These are phyloP conservation scores for Globisporangium camurandrum DNA, from an alignment of 352 stramenopile species.

Conservation along the genomic window DNA sequence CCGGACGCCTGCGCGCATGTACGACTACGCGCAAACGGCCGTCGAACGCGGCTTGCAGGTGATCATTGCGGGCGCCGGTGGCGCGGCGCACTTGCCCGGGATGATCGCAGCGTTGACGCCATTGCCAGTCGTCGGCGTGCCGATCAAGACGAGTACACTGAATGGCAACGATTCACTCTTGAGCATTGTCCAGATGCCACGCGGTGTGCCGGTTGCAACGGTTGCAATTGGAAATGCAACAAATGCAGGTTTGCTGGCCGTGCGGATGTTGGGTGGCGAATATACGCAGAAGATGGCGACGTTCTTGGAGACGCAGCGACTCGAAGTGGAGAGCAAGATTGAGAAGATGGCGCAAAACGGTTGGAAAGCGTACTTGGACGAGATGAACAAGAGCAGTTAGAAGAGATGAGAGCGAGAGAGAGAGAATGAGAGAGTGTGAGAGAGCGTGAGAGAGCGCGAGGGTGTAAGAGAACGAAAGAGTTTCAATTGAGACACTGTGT, in stretches of 20 bases:
- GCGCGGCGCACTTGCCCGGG: constrained; percentile 95
- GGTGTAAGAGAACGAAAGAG: too few relatives aligned
- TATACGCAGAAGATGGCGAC: constrained; percentile 86
- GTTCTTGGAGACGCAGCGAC: constrained; percentile 90
- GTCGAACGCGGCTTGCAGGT: constrained; percentile 87
- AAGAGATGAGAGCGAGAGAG: too few relatives aligned
- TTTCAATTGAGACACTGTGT: neutral
- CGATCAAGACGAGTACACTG: constrained; percentile 96
- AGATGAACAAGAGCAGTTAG: constrained; percentile 59
- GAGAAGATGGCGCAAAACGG: constrained; percentile 79
- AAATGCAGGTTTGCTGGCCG: constrained; percentile 96
- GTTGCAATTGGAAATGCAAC: constrained; percentile 97
- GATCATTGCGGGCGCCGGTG: constrained; percentile 94
- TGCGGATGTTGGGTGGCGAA: constrained; percentile 90
- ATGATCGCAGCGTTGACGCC: constrained; percentile 87
- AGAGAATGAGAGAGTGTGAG: too few relatives aligned
- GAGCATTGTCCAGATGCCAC: constrained; percentile 99
- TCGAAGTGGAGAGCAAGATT: constrained; percentile 92
- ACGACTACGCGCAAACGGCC: constrained; percentile 92
- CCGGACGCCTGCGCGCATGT: constrained; percentile 94
- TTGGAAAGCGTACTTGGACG: constrained; percentile 88
- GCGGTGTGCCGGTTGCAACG: constrained; percentile 96
- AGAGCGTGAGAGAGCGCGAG: too few relatives aligned
- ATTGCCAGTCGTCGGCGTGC: constrained; percentile 93
- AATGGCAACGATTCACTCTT: constrained; percentile 97